Evolutionary conservation across 2,329 filamentous ascomycete species (phyloP).

Genomic region (Aureobasidium musti): DNA sequence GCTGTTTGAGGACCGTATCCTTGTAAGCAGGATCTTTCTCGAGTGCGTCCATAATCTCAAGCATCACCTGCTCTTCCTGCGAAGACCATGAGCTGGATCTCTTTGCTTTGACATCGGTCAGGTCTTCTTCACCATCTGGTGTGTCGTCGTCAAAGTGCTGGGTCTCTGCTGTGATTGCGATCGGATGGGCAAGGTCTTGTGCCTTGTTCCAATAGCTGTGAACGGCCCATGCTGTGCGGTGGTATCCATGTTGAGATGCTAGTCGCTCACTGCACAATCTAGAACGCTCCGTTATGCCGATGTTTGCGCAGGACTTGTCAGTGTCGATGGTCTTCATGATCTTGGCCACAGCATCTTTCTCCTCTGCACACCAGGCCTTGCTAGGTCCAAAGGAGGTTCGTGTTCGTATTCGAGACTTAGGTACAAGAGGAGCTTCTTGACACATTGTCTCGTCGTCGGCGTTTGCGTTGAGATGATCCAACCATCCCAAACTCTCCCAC

Average conservation of each 20-base stretch:
- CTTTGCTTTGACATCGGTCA: neutral
- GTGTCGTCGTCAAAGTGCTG: too few relatives aligned
- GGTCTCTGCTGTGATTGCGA: neutral
- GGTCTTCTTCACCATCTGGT: too few relatives aligned
- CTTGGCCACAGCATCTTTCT: neutral
- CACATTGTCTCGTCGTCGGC: neutral
- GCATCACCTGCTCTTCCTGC: neutral
- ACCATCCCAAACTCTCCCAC: slow-evolving; percentile 11
- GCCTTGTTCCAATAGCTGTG: neutral
- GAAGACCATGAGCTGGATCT: neutral
- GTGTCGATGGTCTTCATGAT: neutral
- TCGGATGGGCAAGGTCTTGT: neutral
- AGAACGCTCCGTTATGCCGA: neutral
- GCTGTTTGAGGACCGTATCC: neutral
- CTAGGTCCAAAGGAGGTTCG: too few relatives aligned
- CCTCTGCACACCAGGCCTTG: neutral
- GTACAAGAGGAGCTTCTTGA: too few relatives aligned
- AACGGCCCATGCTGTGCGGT: neutral
- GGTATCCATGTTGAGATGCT: neutral
- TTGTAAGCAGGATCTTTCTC: neutral
- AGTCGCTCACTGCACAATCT: neutral
- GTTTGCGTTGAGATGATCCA: neutral
- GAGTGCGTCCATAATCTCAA: neutral
- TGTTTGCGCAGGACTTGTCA: neutral
- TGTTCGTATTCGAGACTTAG: neutral